These are phyloP conservation scores for Acanthamoeba castellanii DNA, from an alignment of 208 protist species.

Conservation along the genomic window DNA sequence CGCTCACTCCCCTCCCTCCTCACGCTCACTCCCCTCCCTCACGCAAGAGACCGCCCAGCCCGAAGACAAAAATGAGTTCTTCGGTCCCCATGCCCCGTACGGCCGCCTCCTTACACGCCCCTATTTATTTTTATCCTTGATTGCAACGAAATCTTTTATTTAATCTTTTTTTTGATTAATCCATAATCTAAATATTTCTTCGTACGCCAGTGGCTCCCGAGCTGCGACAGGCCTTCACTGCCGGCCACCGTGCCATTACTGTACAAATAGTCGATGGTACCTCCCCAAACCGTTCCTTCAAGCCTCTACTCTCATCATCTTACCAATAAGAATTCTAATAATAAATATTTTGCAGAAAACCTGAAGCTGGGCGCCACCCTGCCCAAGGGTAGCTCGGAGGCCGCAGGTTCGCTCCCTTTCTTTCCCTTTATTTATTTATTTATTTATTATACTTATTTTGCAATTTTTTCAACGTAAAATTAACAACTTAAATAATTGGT, in stretches of 20 bases:
- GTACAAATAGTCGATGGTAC: slow-evolving; percentile 51
- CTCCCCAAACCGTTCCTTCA: not conserved
- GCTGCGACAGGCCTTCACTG: slow-evolving; percentile 39
- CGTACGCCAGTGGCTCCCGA: not conserved
- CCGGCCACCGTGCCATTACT: not conserved
- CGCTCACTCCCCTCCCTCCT: too few species aligned
- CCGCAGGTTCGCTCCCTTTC: not conserved
- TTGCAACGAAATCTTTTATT: not conserved
- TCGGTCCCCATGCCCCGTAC: slow-evolving; percentile 28
- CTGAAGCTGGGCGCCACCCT: slow-evolving; percentile 49
- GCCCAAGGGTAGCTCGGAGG: slow-evolving; percentile 32
- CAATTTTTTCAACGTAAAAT: not conserved
- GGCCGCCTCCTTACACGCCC: not conserved
- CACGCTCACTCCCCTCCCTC: too few species aligned
- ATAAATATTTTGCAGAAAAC: slow-evolving; percentile 20
- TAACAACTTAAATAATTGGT: not conserved
- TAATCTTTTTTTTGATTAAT: not conserved
- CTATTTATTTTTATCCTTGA: not conserved
- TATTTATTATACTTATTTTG: not conserved
- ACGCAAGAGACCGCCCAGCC: too few species aligned
- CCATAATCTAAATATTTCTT: not conserved
- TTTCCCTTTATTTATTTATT: slow-evolving; percentile 9
- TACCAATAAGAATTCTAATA: not conserved
- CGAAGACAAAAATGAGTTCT: too few species aligned
- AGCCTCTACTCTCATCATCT: not conserved